Evolutionary conservation across 2,329 filamentous ascomycete species (phyloP), one percentile per base, ranked within the genome.

Genomic region (Escovopsis sp.): DNA sequence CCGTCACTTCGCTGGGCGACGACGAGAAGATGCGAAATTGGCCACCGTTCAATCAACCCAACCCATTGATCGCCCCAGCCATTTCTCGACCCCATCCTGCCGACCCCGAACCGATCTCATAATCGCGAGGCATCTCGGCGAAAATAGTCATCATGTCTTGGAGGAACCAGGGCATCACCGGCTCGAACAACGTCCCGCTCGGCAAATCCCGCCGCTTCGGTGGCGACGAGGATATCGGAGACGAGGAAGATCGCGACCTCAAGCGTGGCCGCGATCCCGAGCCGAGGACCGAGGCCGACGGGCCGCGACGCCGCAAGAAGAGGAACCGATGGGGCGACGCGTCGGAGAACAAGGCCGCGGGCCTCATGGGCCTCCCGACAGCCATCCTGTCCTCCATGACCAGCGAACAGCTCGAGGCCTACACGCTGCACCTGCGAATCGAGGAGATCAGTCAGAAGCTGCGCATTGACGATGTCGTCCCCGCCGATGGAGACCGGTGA

Each of bases 371-470:
- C 44, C 73, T 98, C 51, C 87, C 91, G 25, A 98, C 91, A 13
- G 86, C 89, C 57, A 96, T 98, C 61, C 80, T 89, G 64, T 87
- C 88, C 48, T 88, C 89, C 65, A 98, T 98, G 87, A 98, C 91
- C 43, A 89, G 82, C 58, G 91, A 98, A 65, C 91, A 98, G 71
- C 77, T 96, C 42, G 91, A 98, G 61, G 91, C 91, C 15, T 98
- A 98, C 61, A 91, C 88, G 16, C 71, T 96, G 51, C 89, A 98
- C 66, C 69, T 98, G 57, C 86, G 91, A 57, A 96, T 98, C 57
- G 89, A 98, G 63, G 91, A 98, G 65, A 98, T 98, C 57, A 96
- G 87, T 60, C 89, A 98, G 68, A 98, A 98, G 74, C 78, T 98
- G 52, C 83, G 89, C 57, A 98, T 98, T 63, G 93, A 96, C 67